These are phyloP conservation scores for Prinsepia uniflora DNA, from an alignment of 306 rosid genomes.

Conservation along the genomic window DNA sequence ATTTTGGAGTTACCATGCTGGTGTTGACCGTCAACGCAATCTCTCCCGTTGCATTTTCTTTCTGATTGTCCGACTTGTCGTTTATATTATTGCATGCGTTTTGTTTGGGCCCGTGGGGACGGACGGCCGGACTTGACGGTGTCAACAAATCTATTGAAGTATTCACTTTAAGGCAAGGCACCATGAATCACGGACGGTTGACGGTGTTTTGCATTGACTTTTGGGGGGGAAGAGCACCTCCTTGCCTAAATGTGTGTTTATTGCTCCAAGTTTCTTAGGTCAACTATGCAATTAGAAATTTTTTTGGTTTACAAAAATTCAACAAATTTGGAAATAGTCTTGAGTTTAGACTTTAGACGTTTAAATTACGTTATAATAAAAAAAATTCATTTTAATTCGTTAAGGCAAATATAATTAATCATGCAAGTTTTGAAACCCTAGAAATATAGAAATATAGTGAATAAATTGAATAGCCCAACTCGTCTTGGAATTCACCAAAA, in stretches of 20 bases:
- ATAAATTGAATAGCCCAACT: too few relatives aligned
- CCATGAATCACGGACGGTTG: background rate
- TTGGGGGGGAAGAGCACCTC: background rate
- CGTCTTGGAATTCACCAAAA: too few relatives aligned
- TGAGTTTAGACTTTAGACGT: too few relatives aligned
- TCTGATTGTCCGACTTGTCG: constrained; percentile 6
- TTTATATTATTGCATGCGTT: background rate
- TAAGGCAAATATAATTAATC: too few relatives aligned
- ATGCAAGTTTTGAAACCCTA: too few relatives aligned
- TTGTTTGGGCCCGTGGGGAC: background rate
- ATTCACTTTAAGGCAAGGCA: background rate
- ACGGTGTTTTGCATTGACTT: background rate
- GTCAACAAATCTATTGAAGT: background rate
- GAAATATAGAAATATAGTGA: too few relatives aligned
- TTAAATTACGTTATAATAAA: too few relatives aligned
- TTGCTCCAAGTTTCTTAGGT: background rate
- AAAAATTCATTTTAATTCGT: too few relatives aligned
- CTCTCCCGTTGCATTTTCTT: background rate
- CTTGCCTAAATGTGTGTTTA: background rate
- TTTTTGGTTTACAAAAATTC: too few relatives aligned
- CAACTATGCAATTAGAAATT: background rate
- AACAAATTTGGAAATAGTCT: too few relatives aligned
- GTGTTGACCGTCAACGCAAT: constrained; percentile 36
- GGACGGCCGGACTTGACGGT: background rate
- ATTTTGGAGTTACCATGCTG: constrained; percentile 19